Base-by-base conservation (phyloP, 805 yeast species). In the Teunomyces funiuensis region DNA sequence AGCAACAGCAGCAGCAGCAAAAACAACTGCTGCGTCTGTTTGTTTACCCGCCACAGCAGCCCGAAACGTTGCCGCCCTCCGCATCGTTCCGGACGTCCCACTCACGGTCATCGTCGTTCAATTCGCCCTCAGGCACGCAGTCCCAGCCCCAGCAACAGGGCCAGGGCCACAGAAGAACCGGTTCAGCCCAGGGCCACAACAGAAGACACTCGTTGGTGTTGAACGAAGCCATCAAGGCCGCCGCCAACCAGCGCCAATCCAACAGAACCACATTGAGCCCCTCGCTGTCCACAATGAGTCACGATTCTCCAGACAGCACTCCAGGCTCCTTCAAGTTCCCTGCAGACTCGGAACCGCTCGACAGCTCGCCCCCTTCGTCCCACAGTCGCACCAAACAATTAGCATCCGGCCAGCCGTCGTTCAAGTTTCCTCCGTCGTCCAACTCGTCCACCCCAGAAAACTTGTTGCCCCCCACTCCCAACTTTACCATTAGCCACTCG, bases 121-220 rank as follows among this genome's bases (percentile, higher is more conserved):
- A 47, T 37, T 29, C 45, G 13, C 33, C 49, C 15, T 43, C 31
- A 10, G 31, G 16, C 8, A 14, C 15, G 10, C 31, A 14, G 31
- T n/a, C 15, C 16, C 18, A 23, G 13, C n/a, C 10, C 30, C 29
- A 26, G 23, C 9, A n/a, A 11, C 27, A 17, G 16, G 28, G 16
- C 11, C 31, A 25, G 23, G 52, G 53, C 27, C 72, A 69, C 47
- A 56, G 68, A 42, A 52, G 71, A 40, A 60, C 74, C 5, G 68
- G 67, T 9, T 58, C 61, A 19, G 45, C 49, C 27, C 48, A 53
- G 39, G 96, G 97, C 26, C 99, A 91, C 60, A 69, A 74, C 30
- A 81, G 99, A 68, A 80, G 99, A 61, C 98, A 91, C 61, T 89
- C 97, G 0, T 69, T 91, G 45, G 97, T 95, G 2, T 72, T 91